These are phyloP conservation scores for Diaporthe amygdali DNA, from an alignment of 2,329 filamentous ascomycete genomes.

Conservation along the genomic window DNA sequence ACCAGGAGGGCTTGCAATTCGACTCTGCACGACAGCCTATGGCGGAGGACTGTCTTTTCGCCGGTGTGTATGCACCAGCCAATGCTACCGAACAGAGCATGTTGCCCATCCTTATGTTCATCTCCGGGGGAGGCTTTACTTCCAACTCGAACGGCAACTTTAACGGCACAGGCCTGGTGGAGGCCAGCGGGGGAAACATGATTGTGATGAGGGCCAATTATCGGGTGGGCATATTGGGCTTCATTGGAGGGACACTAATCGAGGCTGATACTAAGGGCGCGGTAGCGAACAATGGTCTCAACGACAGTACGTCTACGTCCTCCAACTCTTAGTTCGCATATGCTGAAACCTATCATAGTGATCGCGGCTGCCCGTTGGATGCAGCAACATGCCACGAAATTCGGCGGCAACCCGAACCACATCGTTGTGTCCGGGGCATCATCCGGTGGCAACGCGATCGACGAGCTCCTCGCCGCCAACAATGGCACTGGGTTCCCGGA, in stretches of 20 bases:
- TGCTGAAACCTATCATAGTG: not conserved
- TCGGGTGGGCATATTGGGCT: slow-evolving; percentile 20
- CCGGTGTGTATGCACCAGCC: slow-evolving; percentile 16
- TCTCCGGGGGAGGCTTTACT: slow-evolving; percentile 16
- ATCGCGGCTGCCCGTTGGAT: slow-evolving; percentile 19
- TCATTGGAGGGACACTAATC: slow-evolving; percentile 15
- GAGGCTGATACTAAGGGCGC: slow-evolving; percentile 17
- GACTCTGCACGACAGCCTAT: slow-evolving; percentile 18
- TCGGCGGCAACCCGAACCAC: slow-evolving; percentile 21
- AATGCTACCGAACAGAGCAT: slow-evolving; percentile 15
- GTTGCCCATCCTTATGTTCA: slow-evolving; percentile 18
- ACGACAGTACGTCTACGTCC: not conserved
- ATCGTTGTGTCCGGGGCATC: slow-evolving; percentile 17
- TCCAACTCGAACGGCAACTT: slow-evolving; percentile 21
- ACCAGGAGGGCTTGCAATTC: slow-evolving; percentile 19
- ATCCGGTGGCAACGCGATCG: slow-evolving; percentile 16
- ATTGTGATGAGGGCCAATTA: slow-evolving; percentile 18
- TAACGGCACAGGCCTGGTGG: slow-evolving; percentile 16
- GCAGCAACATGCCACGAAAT: slow-evolving; percentile 17
- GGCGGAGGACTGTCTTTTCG: slow-evolving; percentile 23
- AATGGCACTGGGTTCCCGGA: slow-evolving; percentile 17
- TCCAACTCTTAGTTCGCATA: not conserved
- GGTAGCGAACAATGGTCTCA: slow-evolving; percentile 12
- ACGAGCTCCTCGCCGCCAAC: slow-evolving; percentile 19
- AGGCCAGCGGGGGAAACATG: slow-evolving; percentile 19